These are phyloP conservation scores for Pholiota molesta DNA, from an alignment of 768 basidiomycete genomes.

Conservation along the genomic window DNA sequence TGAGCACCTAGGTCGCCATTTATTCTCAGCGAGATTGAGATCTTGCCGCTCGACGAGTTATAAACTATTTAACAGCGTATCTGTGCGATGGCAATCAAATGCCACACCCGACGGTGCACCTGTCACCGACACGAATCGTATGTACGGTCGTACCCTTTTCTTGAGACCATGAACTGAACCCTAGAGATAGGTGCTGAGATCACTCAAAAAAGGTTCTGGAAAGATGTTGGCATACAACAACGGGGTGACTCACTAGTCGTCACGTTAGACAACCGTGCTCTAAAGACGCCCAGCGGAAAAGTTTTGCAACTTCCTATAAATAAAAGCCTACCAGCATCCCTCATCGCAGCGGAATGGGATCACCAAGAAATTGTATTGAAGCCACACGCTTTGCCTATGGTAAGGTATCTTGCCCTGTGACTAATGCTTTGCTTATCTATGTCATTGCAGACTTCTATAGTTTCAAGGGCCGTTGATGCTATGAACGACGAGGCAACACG, in stretches of 20 bases:
- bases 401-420: slow-evolving; percentile 35
- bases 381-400: slow-evolving; percentile 90
- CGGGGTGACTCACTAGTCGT: slow-evolving; percentile 57
- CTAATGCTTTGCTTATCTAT: slow-evolving; percentile 13
- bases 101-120: slow-evolving; percentile 44
- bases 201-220: slow-evolving; percentile 93
- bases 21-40: slow-evolving; percentile 6
- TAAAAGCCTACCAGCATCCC: slow-evolving; percentile 74
- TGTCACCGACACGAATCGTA: slow-evolving; percentile 69
- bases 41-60: neutral
- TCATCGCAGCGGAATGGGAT: slow-evolving; percentile 97
- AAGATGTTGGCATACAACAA: slow-evolving; percentile 76
- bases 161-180: neutral
- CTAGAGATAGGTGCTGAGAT: slow-evolving; percentile 73
- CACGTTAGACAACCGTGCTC: slow-evolving; percentile 78
- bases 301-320: slow-evolving; percentile 68
- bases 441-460: slow-evolving; percentile 77
- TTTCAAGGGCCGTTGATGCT: slow-evolving; percentile 87
- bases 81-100: slow-evolving; percentile 29
- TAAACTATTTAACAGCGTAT: neutral
- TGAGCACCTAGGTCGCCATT: slow-evolving; percentile 22
- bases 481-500: slow-evolving; percentile 60
- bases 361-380: slow-evolving; percentile 85
- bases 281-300: slow-evolving; percentile 90
- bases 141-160: slow-evolving; percentile 17